phyloP scores from a whole-genome alignment of 495 filamentous ascomycete genomes.

The Aspergillus heteromorphus region DNA sequence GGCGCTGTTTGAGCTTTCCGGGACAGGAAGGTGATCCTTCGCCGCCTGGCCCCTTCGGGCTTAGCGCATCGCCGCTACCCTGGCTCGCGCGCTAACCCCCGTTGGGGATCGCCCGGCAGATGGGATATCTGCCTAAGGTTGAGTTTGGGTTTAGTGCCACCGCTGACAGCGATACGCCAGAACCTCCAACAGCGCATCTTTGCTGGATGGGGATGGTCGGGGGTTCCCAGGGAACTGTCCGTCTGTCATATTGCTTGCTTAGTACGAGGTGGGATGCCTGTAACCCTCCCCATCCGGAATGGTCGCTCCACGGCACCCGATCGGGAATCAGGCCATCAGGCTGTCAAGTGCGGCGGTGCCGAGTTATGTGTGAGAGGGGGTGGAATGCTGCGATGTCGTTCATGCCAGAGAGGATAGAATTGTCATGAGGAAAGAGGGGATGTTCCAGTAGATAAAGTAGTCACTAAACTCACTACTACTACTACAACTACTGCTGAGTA shows the following conservation, averaged over 20 bases:
- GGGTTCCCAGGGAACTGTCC: background rate
- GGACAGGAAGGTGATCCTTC: background rate
- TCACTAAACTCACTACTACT: too few species aligned
- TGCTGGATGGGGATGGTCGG: background rate
- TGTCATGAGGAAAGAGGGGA: too few species aligned
- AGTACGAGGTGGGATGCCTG: background rate
- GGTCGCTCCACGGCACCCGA: background rate
- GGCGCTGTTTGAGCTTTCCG: background rate
- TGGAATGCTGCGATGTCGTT: too few species aligned
- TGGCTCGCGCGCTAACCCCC: background rate
- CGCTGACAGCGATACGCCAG: background rate
- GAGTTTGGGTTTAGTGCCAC: background rate
- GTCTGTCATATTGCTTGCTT: too few species aligned
- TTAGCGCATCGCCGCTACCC: background rate
- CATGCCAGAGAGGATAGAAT: too few species aligned
- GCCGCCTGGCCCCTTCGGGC: background rate
- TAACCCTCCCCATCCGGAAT: background rate
- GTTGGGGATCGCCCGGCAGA: too few species aligned
- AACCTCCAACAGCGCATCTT: background rate
- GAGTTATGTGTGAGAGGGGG: too few species aligned
- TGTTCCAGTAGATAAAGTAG: too few species aligned
- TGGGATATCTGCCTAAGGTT: too few species aligned
- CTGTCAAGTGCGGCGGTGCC: too few species aligned
- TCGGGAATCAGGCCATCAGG: too few species aligned
- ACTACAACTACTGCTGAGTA: too few species aligned